These are phyloP conservation scores for Amborella trichopoda DNA, from an alignment of 164 flowering plant genomes.

Conservation along the genomic window DNA sequence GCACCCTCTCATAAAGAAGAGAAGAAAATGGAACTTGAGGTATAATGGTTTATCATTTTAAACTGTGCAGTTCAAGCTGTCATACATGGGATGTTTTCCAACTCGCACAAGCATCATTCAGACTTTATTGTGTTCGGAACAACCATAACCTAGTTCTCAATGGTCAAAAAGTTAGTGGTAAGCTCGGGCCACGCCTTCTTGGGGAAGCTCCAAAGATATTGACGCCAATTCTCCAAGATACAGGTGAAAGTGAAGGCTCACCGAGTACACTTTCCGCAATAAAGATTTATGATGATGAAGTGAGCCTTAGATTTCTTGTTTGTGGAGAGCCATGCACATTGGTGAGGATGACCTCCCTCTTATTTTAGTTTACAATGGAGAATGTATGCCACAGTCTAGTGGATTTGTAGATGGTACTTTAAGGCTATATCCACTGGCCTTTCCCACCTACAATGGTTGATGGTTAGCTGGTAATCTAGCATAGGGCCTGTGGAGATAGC, in stretches of 20 bases:
- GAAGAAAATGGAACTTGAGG: too few relatives aligned
- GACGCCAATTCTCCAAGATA: constrained; percentile 35
- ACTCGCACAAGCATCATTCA: constrained; percentile 82
- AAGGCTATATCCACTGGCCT: too few relatives aligned
- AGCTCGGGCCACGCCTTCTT: constrained; percentile 57
- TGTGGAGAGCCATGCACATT: constrained; percentile 61
- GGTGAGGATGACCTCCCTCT: too few relatives aligned
- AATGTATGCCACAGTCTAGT: too few relatives aligned
- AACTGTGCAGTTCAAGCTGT: constrained; percentile 72
- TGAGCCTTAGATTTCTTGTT: constrained; percentile 72
- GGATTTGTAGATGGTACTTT: too few relatives aligned
- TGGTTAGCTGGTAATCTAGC: too few relatives aligned
- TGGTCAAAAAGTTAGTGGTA: constrained; percentile 25
- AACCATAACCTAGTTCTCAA: constrained; percentile 25
- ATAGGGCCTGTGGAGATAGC: too few relatives aligned
- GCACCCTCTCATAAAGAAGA: too few relatives aligned
- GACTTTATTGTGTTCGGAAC: constrained; percentile 62
- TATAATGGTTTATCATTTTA: too few relatives aligned
- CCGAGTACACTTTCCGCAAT: constrained; percentile 51
- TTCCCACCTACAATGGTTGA: too few relatives aligned
- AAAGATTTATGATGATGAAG: constrained; percentile 84
- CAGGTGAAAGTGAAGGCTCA: constrained; percentile 46
- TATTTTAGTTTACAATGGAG: too few relatives aligned
- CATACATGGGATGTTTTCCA: constrained; percentile 98
- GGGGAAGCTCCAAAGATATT: constrained; percentile 78